phyloP scores from a whole-genome alignment of 1,284 basidiomycete species.

The Rhodofomes roseus region DNA sequence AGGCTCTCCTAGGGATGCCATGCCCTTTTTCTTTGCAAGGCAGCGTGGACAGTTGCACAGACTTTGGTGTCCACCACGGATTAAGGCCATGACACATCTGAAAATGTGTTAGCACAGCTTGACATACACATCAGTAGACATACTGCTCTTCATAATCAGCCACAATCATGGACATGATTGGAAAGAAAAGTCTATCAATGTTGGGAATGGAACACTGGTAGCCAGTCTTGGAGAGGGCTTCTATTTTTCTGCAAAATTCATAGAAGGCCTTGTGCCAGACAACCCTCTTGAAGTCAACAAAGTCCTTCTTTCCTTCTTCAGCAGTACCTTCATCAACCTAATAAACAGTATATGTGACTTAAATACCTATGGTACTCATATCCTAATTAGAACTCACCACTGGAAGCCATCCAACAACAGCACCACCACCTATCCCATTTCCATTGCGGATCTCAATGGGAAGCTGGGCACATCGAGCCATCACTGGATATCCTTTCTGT shows the following conservation, averaged over 20 bases:
- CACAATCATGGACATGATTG: conserved; percentile 15
- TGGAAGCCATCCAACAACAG: conserved; percentile 26
- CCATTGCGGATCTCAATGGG: conserved; percentile 35
- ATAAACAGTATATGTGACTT: too few relatives aligned
- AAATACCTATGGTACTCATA: conserved; percentile 1
- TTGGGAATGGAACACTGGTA: neutral
- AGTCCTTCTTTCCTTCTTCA: conserved; percentile 11
- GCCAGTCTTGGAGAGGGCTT: neutral
- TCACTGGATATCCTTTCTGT: conserved; percentile 39
- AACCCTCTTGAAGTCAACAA: conserved; percentile 21
- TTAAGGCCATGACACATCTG: conserved; percentile 12
- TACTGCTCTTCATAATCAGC: conserved; percentile 22
- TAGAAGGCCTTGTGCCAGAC: conserved; percentile 27
- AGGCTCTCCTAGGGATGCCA: neutral
- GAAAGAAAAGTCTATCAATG: conserved; percentile 2
- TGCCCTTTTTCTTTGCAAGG: neutral
- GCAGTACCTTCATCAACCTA: conserved; percentile 13
- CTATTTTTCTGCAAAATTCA: neutral
- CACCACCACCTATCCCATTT: conserved; percentile 32
- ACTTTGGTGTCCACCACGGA: conserved; percentile 4
- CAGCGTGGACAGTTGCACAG: neutral
- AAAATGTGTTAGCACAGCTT: neutral
- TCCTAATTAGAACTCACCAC: conserved; percentile 36
- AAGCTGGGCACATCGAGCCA: conserved; percentile 36
- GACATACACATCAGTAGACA: too few relatives aligned